These are phyloP conservation scores for Leccinum variicolor DNA, from an alignment of 768 basidiomycete species.

Conservation along the genomic window DNA sequence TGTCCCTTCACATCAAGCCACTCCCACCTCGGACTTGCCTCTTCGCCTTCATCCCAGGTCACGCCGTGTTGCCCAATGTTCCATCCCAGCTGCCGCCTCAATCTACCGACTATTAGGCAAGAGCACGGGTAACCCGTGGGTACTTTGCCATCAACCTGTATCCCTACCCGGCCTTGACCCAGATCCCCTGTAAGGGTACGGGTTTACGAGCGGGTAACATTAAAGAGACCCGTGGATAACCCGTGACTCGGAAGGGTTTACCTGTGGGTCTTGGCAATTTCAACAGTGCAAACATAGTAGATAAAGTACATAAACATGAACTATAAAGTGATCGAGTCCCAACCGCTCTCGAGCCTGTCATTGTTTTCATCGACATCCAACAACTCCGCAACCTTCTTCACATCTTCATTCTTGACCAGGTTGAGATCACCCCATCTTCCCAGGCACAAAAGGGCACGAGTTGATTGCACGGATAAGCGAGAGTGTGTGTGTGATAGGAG, in stretches of 20 bases:
- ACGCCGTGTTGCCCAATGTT: no score
- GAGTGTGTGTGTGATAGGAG: background rate
- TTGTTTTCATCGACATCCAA: background rate
- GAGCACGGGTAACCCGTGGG: background rate
- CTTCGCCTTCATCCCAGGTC: no score
- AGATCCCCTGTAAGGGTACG: background rate
- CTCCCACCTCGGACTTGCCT: no score
- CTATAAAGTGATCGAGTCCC: background rate
- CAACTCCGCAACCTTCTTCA: background rate
- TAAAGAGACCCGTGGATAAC: background rate
- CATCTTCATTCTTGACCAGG: background rate
- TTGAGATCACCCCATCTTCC: background rate
- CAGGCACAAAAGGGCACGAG: background rate
- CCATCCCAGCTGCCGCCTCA: no score
- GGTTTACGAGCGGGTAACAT: background rate
- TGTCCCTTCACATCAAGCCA: no score
- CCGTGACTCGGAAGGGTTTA: background rate
- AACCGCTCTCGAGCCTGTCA: background rate
- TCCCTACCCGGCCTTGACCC: background rate
- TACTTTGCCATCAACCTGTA: background rate
- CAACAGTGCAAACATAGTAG: background rate
- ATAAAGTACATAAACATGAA: background rate
- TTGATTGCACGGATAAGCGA: background rate
- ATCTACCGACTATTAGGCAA: no score
- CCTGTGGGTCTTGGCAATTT: background rate